Evolutionary conservation across 2,329 filamentous ascomycete species (phyloP).

Genomic region (Emericellopsis atlantica): DNA sequence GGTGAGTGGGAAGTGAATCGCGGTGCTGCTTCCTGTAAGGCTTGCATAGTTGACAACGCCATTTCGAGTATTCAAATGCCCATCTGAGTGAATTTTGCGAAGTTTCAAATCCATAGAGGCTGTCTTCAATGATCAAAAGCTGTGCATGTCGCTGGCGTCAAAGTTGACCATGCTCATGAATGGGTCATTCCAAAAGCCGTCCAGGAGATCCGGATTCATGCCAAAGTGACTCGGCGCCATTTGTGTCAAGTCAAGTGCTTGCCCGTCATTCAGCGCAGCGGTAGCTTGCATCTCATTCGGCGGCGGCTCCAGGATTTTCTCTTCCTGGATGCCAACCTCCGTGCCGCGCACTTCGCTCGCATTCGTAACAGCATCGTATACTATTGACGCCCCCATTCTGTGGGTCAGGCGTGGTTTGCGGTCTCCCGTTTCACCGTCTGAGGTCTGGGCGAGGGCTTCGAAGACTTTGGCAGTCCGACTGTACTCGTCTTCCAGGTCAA

Average conservation of each 20-base stretch:
- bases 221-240: no score
- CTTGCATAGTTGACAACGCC: no score
- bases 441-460: slow-evolving; percentile 13
- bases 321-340: slow-evolving; percentile 4
- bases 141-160: background rate
- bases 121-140: background rate
- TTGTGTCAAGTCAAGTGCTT: background rate
- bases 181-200: slow-evolving; percentile 11
- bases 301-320: background rate
- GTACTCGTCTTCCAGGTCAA: slow-evolving; percentile 10
- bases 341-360: slow-evolving; percentile 7
- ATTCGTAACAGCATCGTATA: slow-evolving; percentile 10
- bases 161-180: background rate
- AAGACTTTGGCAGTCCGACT: slow-evolving; percentile 11
- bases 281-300: background rate
- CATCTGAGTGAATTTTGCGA: no score
- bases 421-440: slow-evolving; percentile 8
- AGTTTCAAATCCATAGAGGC: no score
- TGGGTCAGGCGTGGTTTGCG: slow-evolving; percentile 7
- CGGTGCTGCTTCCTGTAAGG: no score
- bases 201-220: background rate
- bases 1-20: no score
- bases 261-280: background rate
- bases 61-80: no score
- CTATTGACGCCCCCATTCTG: slow-evolving; percentile 11